Percentiles rank a stretch among this genome's conserved stretches.
phyloP scores from a whole-genome alignment of 2,329 filamentous ascomycete genomes.

The Lachnellula hyalina region DNA sequence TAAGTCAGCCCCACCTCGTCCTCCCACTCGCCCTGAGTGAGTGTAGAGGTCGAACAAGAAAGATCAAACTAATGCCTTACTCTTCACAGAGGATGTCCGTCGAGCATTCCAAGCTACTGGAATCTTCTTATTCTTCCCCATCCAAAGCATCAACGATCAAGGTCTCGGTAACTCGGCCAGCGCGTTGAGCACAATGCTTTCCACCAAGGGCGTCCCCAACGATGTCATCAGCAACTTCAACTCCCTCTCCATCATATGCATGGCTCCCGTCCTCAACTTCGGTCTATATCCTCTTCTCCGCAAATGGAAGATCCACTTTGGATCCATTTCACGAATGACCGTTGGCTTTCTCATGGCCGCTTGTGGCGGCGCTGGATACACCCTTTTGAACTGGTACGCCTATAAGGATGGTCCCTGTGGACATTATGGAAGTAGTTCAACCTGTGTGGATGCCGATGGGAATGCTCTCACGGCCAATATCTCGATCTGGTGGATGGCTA shows the following conservation, averaged over 20 bases:
- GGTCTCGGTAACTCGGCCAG: slow-evolving; percentile 46
- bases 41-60: neutral
- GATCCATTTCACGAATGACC: slow-evolving; percentile 69
- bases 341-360: slow-evolving; percentile 62
- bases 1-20: neutral
- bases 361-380: slow-evolving; percentile 51
- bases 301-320: slow-evolving; percentile 58
- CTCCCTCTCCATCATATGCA: slow-evolving; percentile 67
- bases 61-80: neutral
- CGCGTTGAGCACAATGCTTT: slow-evolving; percentile 55
- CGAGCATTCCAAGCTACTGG: slow-evolving; percentile 64
- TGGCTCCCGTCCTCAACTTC: slow-evolving; percentile 65
- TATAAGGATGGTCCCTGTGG: slow-evolving; percentile 61
- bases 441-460: slow-evolving; percentile 10
- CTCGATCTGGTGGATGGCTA: slow-evolving; percentile 51
- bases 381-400: slow-evolving; percentile 55
- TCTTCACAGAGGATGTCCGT: slow-evolving; percentile 55
- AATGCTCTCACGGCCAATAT: slow-evolving; percentile 29
- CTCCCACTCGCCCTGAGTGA: neutral
- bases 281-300: slow-evolving; percentile 64
- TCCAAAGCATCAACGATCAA: slow-evolving; percentile 34
- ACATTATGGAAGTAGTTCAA: slow-evolving; percentile 22
- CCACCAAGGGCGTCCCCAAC: slow-evolving; percentile 67
- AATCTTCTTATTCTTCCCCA: slow-evolving; percentile 55
- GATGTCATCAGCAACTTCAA: slow-evolving; percentile 73